These are phyloP conservation scores for Leccinum uliginosum DNA, from an alignment of 768 basidiomycete genomes.

Conservation along the genomic window DNA sequence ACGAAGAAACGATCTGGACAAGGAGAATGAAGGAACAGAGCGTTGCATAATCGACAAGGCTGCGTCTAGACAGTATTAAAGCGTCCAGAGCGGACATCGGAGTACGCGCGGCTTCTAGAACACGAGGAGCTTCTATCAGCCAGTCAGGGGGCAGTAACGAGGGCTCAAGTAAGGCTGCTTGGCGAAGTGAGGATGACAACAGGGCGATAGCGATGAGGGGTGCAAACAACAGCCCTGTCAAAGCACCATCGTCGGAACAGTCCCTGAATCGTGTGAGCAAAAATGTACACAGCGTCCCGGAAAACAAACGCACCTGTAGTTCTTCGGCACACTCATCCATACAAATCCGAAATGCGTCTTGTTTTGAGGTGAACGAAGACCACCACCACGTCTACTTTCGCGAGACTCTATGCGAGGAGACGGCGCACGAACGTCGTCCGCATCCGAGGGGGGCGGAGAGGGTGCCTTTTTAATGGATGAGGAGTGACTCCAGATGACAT, in stretches of 20 bases:
- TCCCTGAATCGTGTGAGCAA: conserved; percentile 45
- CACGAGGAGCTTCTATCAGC: conserved; percentile 72
- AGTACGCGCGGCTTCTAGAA: conserved; percentile 41
- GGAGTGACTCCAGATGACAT: conserved; percentile 60
- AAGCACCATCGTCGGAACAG: conserved; percentile 78
- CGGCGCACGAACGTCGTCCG: conserved; percentile 21
- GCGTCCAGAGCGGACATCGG: conserved; percentile 47
- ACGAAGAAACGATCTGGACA: conserved; percentile 74
- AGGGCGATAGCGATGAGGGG: conserved; percentile 75
- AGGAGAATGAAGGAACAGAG: conserved; percentile 78
- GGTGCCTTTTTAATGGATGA: conserved; percentile 33
- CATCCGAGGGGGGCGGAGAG: conserved; percentile 13
- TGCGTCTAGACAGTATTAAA: conserved; percentile 65
- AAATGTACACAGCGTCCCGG: background rate
- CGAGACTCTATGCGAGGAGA: conserved; percentile 47
- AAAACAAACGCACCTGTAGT: conserved; percentile 59
- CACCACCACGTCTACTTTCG: conserved; percentile 39
- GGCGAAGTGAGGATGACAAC: conserved; percentile 49
- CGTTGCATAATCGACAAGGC: conserved; percentile 73
- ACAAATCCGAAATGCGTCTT: conserved; percentile 64
- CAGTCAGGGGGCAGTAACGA: conserved; percentile 55
- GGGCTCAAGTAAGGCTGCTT: conserved; percentile 26
- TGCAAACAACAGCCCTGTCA: conserved; percentile 79
- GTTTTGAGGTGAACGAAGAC: conserved; percentile 25
- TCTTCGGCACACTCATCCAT: conserved; percentile 90